Base-by-base conservation (phyloP, 768 basidiomycete genomes). In the Mycena metata region DNA sequence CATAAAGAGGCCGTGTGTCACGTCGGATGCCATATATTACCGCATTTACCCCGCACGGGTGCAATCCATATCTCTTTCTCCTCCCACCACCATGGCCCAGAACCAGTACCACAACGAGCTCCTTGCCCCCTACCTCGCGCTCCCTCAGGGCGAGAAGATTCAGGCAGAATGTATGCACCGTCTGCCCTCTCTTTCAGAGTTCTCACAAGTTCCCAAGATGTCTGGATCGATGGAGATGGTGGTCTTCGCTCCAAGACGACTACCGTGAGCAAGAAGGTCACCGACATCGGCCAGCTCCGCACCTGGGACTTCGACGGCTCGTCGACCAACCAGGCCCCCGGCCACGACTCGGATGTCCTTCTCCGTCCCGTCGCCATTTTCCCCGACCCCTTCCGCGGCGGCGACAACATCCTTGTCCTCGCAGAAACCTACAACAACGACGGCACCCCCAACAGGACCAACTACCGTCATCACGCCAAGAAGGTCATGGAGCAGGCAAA, bases 271-370 rank as follows among this genome's bases (percentile, higher is more conserved):
- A 91, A 94, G 82, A 90, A 92, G 79, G 89, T 96, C 76, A 92
- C 90, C 70, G 91, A 94, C 79, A 91, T 99, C 74, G 89, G 89
- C 75, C 89, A 95, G 76, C 93, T 99, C 73, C 96, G 97, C 76
- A 89, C 94, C 79, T 99, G 97, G 97, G 97, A 99, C 86, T 99
- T 99, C 78, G 97, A 99, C 79, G 97, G 97, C 75, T 97, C 96
- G 55, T 96, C 95, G 46, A 98, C 96, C 78, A 95, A 95, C 83
- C 98, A 99, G 81, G 98, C 98, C 21, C 96, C 96, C 17, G 97
- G 97, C 42, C 75, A 87, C 77, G 93, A 99, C 84, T 99, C 98
- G 10, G 98, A 99, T 79, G 93, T 99, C 83, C 97, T 96, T 83
- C 96, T 99, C 75, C 94, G 96, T 73, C 98, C 98, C 54, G 95